Conservation (phyloP, 495 filamentous ascomycete genomes). For the Neurospora tetrasperma region DNA sequence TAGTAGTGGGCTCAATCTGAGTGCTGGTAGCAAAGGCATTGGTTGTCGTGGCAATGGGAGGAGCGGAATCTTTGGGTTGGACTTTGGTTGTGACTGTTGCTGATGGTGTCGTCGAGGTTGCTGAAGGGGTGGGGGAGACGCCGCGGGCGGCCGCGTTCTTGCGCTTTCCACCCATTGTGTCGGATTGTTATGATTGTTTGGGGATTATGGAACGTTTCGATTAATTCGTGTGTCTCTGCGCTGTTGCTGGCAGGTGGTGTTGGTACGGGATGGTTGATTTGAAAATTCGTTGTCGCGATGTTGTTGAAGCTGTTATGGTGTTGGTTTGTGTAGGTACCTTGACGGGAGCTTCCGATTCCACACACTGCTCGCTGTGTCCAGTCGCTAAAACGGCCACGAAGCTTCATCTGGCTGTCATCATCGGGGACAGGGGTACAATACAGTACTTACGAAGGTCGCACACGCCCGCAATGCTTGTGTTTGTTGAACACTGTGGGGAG, state of each 20-base stretch:
- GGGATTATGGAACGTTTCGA: too few relatives aligned
- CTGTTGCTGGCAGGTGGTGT: too few relatives aligned
- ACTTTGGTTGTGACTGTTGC: conserved; percentile 12
- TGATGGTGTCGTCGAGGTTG: conserved; percentile 13
- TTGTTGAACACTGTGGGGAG: background rate
- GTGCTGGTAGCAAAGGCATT: background rate
- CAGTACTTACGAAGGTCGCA: background rate
- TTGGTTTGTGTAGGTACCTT: background rate
- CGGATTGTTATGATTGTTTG: background rate
- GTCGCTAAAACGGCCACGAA: conserved; percentile 25
- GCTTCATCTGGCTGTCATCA: conserved; percentile 17
- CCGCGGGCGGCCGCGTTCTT: conserved; percentile 12
- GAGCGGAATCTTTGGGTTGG: background rate
- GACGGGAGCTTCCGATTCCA: conserved; percentile 1
- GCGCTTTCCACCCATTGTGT: conserved; percentile 30
- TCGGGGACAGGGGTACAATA: background rate
- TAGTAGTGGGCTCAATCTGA: background rate
- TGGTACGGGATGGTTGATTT: too few relatives aligned
- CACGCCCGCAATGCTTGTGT: background rate
- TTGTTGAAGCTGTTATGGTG: background rate
- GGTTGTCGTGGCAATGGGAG: conserved; percentile 2
- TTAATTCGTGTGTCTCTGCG: too few relatives aligned
- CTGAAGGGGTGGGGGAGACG: conserved; percentile 5
- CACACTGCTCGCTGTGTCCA: background rate
- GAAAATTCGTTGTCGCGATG: background rate